Conservation (phyloP, 148 eudicot species). For the Persicaria maculosa region DNA sequence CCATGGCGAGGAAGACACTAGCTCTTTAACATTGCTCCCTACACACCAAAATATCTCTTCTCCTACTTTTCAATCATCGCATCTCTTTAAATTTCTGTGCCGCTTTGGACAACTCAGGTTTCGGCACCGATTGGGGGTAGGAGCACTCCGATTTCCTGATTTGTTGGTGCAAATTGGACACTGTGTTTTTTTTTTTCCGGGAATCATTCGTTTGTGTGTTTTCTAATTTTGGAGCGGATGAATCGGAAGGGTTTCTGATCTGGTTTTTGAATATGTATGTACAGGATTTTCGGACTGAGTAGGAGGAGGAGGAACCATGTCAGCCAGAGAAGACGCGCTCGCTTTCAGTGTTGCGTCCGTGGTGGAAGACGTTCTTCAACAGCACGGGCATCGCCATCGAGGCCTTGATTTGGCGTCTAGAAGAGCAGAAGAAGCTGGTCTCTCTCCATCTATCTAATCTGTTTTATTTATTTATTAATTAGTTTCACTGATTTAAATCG, state of each 20-base stretch:
- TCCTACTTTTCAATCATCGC: not conserved
- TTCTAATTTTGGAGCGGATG: not conserved
- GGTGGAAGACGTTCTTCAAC: conserved; percentile 83
- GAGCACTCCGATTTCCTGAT: not conserved
- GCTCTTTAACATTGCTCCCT: too few relatives aligned
- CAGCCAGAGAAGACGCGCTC: conserved; percentile 32
- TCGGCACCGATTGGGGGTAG: not conserved
- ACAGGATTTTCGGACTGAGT: conserved; percentile 3
- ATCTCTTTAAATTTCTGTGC: not conserved
- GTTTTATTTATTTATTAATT: not conserved
- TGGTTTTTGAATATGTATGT: not conserved
- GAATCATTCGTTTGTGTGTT: not conserved
- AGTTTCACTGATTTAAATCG: not conserved
- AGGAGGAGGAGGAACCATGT: conserved; percentile 23
- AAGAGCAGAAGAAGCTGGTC: conserved; percentile 68
- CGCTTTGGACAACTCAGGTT: not conserved
- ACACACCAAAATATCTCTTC: not conserved
- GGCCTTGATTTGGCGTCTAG: conserved; percentile 57
- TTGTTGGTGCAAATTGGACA: not conserved
- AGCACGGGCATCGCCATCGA: conserved; percentile 51
- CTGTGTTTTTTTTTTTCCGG: too few relatives aligned
- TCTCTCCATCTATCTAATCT: not conserved
- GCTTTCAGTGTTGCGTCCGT: conserved; percentile 53
- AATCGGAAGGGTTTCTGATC: not conserved
- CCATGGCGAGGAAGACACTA: not conserved